Percentiles rank a stretch among this genome's conserved stretches.
phyloP scores from a whole-genome alignment of 371 early-diverging fungal genomes.

The Rhizopus sp. region DNA sequence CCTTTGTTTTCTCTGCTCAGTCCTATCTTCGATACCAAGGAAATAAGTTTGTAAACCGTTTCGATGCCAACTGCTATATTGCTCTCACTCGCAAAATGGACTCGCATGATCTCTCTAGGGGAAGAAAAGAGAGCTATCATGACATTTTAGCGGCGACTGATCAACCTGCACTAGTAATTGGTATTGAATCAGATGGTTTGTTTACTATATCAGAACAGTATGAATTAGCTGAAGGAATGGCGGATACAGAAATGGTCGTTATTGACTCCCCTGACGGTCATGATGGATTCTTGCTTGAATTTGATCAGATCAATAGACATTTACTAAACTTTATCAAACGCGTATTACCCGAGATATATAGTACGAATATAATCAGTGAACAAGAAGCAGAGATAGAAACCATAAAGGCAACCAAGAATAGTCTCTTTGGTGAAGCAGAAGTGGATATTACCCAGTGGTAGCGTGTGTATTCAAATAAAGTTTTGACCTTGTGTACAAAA shows the following conservation, averaged over 20 bases:
- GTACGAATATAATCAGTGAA: conserved; percentile 22
- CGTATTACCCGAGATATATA: conserved; percentile 60
- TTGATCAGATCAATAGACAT: conserved; percentile 85
- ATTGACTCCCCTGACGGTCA: conserved; percentile 94
- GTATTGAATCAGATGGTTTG: conserved; percentile 93
- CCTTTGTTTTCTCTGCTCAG: conserved; percentile 88
- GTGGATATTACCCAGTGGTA: conserved; percentile 59
- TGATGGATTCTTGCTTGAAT: conserved; percentile 95
- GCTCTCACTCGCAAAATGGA: conserved; percentile 95
- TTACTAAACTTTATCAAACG: conserved; percentile 65
- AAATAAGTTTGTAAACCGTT: conserved; percentile 89
- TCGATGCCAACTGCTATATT: conserved; percentile 98
- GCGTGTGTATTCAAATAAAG: not conserved
- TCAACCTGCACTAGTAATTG: conserved; percentile 92
- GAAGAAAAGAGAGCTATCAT: conserved; percentile 59
- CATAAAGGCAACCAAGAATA: conserved; percentile 52
- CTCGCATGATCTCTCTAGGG: conserved; percentile 84
- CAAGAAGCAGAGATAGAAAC: conserved; percentile 34
- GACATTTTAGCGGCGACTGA: conserved; percentile 56
- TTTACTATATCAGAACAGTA: conserved; percentile 85
- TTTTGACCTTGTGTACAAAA: not conserved
- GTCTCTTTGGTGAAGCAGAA: conserved; percentile 64
- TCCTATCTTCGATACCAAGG: conserved; percentile 96
- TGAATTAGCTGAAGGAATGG: conserved; percentile 82
- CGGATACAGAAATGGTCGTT: conserved; percentile 80